A percentile compares a stretch with the other conserved stretches of the same genome.
Conservation (phyloP, 306 rosid species). For the Dicorynia guianensis region DNA sequence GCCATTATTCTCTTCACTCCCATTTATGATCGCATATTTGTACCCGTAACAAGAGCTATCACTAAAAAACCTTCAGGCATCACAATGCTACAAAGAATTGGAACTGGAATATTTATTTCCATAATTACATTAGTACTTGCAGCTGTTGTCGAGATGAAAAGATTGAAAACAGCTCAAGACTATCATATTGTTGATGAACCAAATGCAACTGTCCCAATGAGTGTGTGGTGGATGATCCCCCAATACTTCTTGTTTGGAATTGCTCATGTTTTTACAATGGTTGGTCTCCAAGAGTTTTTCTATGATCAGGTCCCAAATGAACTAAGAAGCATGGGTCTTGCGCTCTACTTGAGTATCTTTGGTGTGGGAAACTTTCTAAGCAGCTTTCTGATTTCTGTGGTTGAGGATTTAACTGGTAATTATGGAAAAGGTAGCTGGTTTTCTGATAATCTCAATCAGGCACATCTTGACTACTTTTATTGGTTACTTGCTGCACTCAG, state of each 20-base stretch:
- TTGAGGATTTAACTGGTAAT: too few relatives aligned
- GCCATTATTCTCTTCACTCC: slow-evolving; percentile 41
- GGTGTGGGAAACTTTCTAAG: slow-evolving; percentile 61
- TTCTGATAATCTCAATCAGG: slow-evolving; percentile 54
- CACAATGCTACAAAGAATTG: too few relatives aligned
- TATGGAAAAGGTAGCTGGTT: neutral
- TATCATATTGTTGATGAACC: slow-evolving; percentile 52
- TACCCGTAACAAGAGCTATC: too few relatives aligned
- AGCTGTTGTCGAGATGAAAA: slow-evolving; percentile 50
- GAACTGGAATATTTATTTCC: slow-evolving; percentile 53
- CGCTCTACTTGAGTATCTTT: slow-evolving; percentile 51
- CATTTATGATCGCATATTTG: neutral
- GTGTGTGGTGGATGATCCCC: slow-evolving; percentile 52
- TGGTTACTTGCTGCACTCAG: slow-evolving; percentile 56
- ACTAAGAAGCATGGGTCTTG: slow-evolving; percentile 56
- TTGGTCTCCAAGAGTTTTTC: slow-evolving; percentile 21
- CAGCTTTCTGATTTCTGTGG: slow-evolving; percentile 41
- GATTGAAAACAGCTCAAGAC: slow-evolving; percentile 56
- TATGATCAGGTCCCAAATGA: slow-evolving; percentile 61
- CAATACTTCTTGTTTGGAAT: too few relatives aligned
- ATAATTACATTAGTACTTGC: slow-evolving; percentile 44
- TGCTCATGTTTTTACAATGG: too few relatives aligned
- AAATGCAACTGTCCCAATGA: slow-evolving; percentile 50
- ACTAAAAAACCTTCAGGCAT: too few relatives aligned
- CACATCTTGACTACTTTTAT: slow-evolving; percentile 68